A percentile compares a stretch with the other conserved stretches of the same genome.
phyloP scores from a whole-genome alignment of 345 rosid species.

The Rhodamnia rubescens region DNA sequence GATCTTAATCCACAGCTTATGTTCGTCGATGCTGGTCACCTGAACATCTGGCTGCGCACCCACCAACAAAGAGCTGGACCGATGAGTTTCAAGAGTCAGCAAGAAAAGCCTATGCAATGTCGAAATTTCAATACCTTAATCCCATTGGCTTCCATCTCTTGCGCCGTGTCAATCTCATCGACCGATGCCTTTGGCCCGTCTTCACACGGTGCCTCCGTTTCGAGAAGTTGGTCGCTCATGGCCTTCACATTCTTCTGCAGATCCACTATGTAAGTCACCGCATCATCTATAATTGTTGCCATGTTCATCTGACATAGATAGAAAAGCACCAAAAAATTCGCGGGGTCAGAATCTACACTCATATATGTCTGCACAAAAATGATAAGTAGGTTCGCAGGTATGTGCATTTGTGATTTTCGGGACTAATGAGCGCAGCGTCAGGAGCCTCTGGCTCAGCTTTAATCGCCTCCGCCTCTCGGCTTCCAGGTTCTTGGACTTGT shows the following conservation, averaged over 20 bases:
- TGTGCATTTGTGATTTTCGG: constrained; percentile 77
- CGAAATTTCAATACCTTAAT: constrained; percentile 33
- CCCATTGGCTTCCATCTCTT: constrained; percentile 30
- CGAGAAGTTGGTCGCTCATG: constrained; percentile 45
- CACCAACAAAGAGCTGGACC: background rate
- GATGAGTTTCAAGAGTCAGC: background rate
- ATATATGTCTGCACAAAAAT: background rate
- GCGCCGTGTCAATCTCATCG: constrained; percentile 14
- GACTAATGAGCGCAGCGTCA: constrained; percentile 62
- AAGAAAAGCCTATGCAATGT: background rate
- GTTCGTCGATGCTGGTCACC: constrained; percentile 36
- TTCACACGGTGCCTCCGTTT: constrained; percentile 32
- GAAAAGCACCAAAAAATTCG: background rate
- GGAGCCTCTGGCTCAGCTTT: constrained; percentile 65
- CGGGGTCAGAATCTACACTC: background rate
- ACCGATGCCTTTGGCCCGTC: constrained; percentile 6
- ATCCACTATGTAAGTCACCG: constrained; percentile 62
- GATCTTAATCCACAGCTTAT: constrained; percentile 65
- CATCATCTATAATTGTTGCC: constrained; percentile 73
- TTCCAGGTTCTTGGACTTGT: constrained; percentile 62
- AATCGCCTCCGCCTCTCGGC: constrained; percentile 76
- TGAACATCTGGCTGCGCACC: constrained; percentile 44
- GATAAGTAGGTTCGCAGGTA: background rate
- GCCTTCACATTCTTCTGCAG: constrained; percentile 32
- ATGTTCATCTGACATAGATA: constrained; percentile 52